Percentiles rank a stretch among this genome's conserved stretches.
These are phyloP conservation scores for Cyclospora cayetanensis DNA, from an alignment of 169 alveolate species.

Conservation along the genomic window DNA sequence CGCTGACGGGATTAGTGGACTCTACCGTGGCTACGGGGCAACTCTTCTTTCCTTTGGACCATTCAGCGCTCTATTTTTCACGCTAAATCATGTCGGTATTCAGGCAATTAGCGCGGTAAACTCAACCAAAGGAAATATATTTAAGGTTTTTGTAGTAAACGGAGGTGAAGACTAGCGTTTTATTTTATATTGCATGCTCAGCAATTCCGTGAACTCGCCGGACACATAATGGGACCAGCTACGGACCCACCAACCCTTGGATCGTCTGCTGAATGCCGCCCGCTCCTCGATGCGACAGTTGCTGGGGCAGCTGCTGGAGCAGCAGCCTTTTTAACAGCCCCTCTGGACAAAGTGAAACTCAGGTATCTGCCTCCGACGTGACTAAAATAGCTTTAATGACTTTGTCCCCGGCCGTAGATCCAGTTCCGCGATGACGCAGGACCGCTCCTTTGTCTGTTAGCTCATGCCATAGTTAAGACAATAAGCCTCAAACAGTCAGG, in stretches of 20 bases:
- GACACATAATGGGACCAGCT: background rate
- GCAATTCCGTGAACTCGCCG: background rate
- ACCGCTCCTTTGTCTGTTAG: too few species aligned
- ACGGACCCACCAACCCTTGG: background rate
- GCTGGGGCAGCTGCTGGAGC: conserved; percentile 67
- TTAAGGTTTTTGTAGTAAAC: too few species aligned
- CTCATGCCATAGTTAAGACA: too few species aligned
- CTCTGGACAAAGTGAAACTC: conserved; percentile 70
- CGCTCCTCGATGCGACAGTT: conserved; percentile 34
- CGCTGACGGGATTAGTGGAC: conserved; percentile 33
- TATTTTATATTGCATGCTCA: background rate
- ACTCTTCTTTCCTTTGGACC: conserved; percentile 77
- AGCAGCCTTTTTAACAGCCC: conserved; percentile 69
- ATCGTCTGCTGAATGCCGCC: background rate
- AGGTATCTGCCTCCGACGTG: too few species aligned
- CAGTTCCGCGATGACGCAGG: too few species aligned
- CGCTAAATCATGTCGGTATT: conserved; percentile 66
- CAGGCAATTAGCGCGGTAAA: too few species aligned
- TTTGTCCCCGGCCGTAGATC: too few species aligned
- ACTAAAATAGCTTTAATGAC: too few species aligned
- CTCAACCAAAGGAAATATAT: too few species aligned
- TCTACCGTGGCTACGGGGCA: conserved; percentile 75
- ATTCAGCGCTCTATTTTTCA: conserved; percentile 74
- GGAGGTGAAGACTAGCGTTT: background rate
- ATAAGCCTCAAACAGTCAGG: too few species aligned